phyloP scores from a whole-genome alignment of 2,329 filamentous ascomycete genomes.

The Fusarium palustre region DNA sequence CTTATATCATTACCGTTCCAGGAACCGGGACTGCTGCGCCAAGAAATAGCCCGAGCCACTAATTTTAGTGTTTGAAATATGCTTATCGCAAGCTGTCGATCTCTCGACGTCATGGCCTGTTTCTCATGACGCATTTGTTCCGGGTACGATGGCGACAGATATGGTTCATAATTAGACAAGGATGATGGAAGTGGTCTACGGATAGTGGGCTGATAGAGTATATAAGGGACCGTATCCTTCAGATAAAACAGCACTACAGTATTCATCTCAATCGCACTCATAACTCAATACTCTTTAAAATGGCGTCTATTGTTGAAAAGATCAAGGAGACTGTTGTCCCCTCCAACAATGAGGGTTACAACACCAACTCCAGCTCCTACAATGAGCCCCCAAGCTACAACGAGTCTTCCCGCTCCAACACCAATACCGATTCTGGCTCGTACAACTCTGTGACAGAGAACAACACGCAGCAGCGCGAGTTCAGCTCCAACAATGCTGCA shows the following conservation, averaged over 20 bases:
- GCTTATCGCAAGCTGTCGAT: conserved; percentile 36
- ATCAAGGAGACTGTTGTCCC: conserved; percentile 37
- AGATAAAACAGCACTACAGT: not conserved
- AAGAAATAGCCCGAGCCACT: not conserved
- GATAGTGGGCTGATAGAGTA: not conserved
- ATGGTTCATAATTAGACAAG: not conserved
- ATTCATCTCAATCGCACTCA: not conserved
- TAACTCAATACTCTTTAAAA: not conserved
- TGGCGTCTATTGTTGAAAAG: conserved; percentile 38
- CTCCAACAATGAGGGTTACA: conserved; percentile 15
- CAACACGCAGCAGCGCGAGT: conserved; percentile 15
- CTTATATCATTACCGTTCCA: not conserved
- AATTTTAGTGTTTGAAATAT: conserved; percentile 36
- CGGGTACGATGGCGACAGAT: not conserved
- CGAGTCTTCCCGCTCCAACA: not conserved
- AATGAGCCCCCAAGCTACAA: not conserved
- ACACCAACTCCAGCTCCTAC: not conserved
- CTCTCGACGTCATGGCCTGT: conserved; percentile 33
- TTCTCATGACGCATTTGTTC: conserved; percentile 33
- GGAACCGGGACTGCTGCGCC: not conserved
- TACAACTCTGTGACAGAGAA: not conserved
- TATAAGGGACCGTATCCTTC: conserved; percentile 2
- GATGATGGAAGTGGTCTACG: conserved; percentile 8
- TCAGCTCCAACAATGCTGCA: not conserved
- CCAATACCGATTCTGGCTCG: not conserved